Base-by-base conservation (phyloP, 2,329 filamentous ascomycete genomes). In the Colletotrichum tabaci region DNA sequence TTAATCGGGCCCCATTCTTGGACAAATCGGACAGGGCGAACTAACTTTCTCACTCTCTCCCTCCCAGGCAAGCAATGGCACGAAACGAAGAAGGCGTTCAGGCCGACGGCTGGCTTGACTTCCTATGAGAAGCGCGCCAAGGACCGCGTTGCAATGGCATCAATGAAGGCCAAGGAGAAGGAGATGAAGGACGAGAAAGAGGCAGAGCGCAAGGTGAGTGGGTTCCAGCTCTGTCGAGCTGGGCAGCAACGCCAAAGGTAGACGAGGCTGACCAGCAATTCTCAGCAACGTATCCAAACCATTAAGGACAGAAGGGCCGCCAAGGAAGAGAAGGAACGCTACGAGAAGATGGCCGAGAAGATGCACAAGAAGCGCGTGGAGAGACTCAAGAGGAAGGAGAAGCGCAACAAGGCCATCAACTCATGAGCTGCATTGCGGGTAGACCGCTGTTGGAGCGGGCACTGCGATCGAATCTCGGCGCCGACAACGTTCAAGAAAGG, bases 351-450 rank as follows among this genome's bases (percentile, higher is more conserved):
- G 90, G 96, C 95, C 23, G 94, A 95, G 85, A 98, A 96, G 86
- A 98, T 99, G 96, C 96, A 98, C 85, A 91, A 90, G 83, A 98
- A 98, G 88, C 89, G 95, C 73, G 92, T 98, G 15, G 96, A 99
- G 84, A 90, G 96, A 77, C 84, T 98, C 82, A 98, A 95, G 91
- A 90, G 95, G 80, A 93, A 94, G 83, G 96, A 99, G 87, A 98
- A 98, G 91, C 91, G 96, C 80, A 99, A 96, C 84, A 96, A 96
- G 86, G 84, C 94, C 80, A 80, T 93, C 77, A 91, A 92, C 80
- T 92, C 90, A 72, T 92, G 85, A 88, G 73, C 63, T 16, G 58
- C 15, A 10, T 40, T 60, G 21, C 44, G 68, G 52, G 21, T 40
- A 60, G 21, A 60, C 21, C 42, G 46, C 50, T 58, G 38, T 61